These are phyloP conservation scores for Zancudomyces culisetae DNA, from an alignment of 371 early-diverging fungal genomes.

Conservation along the genomic window DNA sequence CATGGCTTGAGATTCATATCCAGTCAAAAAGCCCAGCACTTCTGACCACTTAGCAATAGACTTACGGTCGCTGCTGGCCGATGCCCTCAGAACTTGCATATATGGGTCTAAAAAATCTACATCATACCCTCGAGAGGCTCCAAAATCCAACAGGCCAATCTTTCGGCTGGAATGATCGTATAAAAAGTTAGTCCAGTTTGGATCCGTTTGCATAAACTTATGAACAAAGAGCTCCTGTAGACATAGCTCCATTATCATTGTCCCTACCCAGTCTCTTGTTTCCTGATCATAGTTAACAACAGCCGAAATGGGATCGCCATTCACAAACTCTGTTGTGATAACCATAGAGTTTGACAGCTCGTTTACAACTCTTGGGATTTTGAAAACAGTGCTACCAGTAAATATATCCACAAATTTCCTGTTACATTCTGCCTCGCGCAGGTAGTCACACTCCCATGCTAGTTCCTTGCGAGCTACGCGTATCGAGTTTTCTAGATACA, in stretches of 20 bases:
- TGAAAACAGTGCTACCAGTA: constrained; percentile 26
- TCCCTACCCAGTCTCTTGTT: constrained; percentile 41
- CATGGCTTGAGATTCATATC: constrained; percentile 77
- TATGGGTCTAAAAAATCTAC: constrained; percentile 55
- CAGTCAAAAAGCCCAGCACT: constrained; percentile 80
- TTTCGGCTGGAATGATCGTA: constrained; percentile 44
- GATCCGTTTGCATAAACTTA: constrained; percentile 95
- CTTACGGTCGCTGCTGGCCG: constrained; percentile 52
- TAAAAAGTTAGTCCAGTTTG: constrained; percentile 95
- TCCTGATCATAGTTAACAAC: constrained; percentile 39
- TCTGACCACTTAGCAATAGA: constrained; percentile 51
- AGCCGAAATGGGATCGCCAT: constrained; percentile 51
- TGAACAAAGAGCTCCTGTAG: constrained; percentile 79
- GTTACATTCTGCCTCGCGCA: constrained; percentile 66
- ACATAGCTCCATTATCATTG: constrained; percentile 52
- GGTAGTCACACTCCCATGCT: constrained; percentile 88
- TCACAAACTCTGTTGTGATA: constrained; percentile 58
- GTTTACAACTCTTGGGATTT: constrained; percentile 50
- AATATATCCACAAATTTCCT: constrained; percentile 42
- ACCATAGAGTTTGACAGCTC: constrained; percentile 54
- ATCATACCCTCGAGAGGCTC: constrained; percentile 72
- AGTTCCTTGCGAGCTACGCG: constrained; percentile 75
- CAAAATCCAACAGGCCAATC: constrained; percentile 83
- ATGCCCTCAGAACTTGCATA: constrained; percentile 50
- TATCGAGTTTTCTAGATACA: constrained; percentile 91